Percentiles rank a stretch among this genome's conserved stretches.
Conservation (phyloP, 2,329 filamentous ascomycete species). For the Chrysoporthe deuterocubensis region DNA sequence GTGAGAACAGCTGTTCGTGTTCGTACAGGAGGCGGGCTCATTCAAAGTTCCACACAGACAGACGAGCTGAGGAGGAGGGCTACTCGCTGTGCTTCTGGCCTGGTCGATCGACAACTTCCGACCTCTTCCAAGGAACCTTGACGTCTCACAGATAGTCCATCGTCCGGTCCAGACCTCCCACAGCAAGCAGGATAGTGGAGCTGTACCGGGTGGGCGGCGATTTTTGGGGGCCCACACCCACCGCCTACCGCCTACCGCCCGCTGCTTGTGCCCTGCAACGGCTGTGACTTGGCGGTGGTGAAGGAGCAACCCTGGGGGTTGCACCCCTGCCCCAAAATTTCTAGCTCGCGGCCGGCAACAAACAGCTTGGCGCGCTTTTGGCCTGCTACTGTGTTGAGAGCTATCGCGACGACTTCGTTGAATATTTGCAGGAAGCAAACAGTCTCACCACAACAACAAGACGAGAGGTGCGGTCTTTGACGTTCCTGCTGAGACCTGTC, state of each 20-base stretch:
- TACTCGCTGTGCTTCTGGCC: slow-evolving; percentile 13
- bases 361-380: slow-evolving; percentile 24
- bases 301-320: neutral
- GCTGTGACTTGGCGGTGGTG: neutral
- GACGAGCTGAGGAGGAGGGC: slow-evolving; percentile 14
- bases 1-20: neutral
- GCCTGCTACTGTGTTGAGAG: slow-evolving; percentile 4
- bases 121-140: slow-evolving; percentile 24
- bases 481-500: neutral
- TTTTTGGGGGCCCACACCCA: slow-evolving; percentile 2
- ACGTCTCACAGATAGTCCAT: slow-evolving; percentile 27
- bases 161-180: slow-evolving; percentile 12
- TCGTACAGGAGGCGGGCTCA: neutral
- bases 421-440: neutral
- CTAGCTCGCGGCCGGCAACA: slow-evolving; percentile 21
- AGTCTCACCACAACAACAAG: neutral
- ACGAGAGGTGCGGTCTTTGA: slow-evolving; percentile 11
- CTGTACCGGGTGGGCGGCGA: slow-evolving; percentile 15
- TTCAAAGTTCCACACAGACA: neutral
- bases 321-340: slow-evolving; percentile 22
- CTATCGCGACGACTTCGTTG: slow-evolving; percentile 19
- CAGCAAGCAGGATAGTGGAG: slow-evolving; percentile 17
- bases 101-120: slow-evolving; percentile 26
- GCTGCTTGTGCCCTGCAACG: neutral
- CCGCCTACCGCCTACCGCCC: slow-evolving; percentile 6